These are phyloP conservation scores for Leccinum uliginosum DNA, from an alignment of 768 basidiomycete species.

Conservation along the genomic window DNA sequence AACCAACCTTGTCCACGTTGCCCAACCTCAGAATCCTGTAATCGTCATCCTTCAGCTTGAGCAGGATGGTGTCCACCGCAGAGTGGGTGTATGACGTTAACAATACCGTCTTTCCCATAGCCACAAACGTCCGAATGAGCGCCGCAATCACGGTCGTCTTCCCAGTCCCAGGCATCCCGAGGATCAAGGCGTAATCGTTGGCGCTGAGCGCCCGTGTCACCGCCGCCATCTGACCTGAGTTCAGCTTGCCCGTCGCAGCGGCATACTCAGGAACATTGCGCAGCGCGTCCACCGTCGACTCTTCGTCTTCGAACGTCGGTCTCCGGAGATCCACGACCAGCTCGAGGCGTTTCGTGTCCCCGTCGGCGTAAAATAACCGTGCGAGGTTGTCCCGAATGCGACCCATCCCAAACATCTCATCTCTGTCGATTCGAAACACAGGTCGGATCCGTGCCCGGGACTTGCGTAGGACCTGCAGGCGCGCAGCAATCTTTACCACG, in stretches of 20 bases:
- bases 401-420: conserved; percentile 87
- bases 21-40: conserved; percentile 82
- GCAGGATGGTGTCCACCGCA: conserved; percentile 94
- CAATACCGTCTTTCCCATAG: conserved; percentile 80
- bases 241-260: conserved; percentile 44
- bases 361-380: conserved; percentile 77
- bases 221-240: conserved; percentile 67
- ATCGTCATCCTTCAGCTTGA: conserved; percentile 68
- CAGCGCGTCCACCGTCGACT: conserved; percentile 12
- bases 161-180: conserved; percentile 99
- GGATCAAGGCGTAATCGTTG: conserved; percentile 83
- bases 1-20: conserved; percentile 79
- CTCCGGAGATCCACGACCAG: conserved; percentile 77
- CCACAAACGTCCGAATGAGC: conserved; percentile 75
- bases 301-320: conserved; percentile 55
- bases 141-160: conserved; percentile 95
- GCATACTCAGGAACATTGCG: conserved; percentile 28
- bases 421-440: conserved; percentile 87
- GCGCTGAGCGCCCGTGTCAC: conserved; percentile 73
- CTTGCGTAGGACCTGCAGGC: conserved; percentile 26
- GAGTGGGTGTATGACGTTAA: conserved; percentile 96
- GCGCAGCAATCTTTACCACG: conserved; percentile 42
- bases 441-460: conserved; percentile 10
- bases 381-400: conserved; percentile 89
- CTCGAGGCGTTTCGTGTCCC: conserved; percentile 60